These are phyloP conservation scores for Fusarium guadeloupense DNA, from an alignment of 2,329 filamentous ascomycete species.

Conservation along the genomic window DNA sequence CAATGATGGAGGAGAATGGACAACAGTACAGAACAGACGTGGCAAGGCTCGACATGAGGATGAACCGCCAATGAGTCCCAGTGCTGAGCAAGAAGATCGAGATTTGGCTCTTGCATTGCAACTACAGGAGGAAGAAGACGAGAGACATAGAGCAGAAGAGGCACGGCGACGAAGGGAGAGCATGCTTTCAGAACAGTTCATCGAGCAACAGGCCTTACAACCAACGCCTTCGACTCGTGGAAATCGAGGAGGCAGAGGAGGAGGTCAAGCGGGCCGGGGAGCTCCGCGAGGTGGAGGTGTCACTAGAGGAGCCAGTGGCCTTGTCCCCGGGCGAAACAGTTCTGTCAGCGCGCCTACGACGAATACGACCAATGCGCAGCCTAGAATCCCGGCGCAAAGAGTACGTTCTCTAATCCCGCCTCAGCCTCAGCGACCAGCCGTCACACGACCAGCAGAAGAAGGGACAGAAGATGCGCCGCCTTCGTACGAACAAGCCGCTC, in stretches of 20 bases:
- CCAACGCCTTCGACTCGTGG: conserved; percentile 39
- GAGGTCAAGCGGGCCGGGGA: conserved; percentile 1
- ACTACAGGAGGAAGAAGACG: conserved; percentile 93
- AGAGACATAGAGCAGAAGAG: conserved; percentile 73
- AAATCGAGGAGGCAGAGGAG: conserved; percentile 30
- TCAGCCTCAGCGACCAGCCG: conserved; percentile 49
- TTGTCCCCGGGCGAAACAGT: conserved; percentile 37
- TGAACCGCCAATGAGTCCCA: conserved; percentile 50
- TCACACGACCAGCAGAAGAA: conserved; percentile 51
- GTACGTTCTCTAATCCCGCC: conserved; percentile 56
- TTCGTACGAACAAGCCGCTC: conserved; percentile 66
- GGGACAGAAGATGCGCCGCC: conserved; percentile 63
- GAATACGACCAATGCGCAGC: conserved; percentile 25
- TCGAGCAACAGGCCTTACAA: conserved; percentile 68
- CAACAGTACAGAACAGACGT: conserved; percentile 57
- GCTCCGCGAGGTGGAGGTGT: conserved; percentile 26
- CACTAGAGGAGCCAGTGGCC: conserved; percentile 27
- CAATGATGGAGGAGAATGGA: conserved; percentile 58
- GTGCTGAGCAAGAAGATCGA: conserved; percentile 79
- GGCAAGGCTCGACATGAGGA: conserved; percentile 43
- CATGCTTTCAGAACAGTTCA: conserved; percentile 73
- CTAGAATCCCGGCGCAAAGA: conserved; percentile 45
- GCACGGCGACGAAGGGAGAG: conserved; percentile 72
- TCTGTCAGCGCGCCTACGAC: conserved; percentile 37
- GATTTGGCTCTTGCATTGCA: conserved; percentile 90